phyloP scores from a whole-genome alignment of 805 yeast genomes.

The Ascoidea asiatica region DNA sequence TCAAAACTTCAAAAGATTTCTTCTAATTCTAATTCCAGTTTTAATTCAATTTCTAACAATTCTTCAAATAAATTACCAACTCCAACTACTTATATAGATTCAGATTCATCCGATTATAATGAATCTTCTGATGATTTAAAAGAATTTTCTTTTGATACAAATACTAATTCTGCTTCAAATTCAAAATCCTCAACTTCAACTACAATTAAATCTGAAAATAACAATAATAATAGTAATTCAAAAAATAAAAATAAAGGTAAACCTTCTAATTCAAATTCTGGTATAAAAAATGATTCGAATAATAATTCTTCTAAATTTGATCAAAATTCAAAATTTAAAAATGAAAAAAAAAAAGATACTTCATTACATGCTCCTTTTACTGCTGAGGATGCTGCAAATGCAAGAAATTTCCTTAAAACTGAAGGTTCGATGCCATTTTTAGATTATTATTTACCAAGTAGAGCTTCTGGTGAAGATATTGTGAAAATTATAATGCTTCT shows the following conservation, averaged over 20 bases:
- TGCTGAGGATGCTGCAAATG: constrained; percentile 30
- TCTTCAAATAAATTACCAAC: too few species aligned
- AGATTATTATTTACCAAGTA: constrained; percentile 45
- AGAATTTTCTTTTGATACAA: background rate
- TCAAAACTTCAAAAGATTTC: background rate
- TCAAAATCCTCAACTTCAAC: background rate
- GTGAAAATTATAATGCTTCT: constrained; percentile 41
- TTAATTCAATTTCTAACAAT: background rate
- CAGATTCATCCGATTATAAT: too few species aligned
- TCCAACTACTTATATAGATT: background rate
- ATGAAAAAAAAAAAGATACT: constrained; percentile 17
- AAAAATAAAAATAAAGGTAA: constrained; percentile 9
- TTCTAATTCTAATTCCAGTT: background rate
- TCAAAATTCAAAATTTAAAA: background rate
- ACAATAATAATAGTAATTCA: constrained; percentile 8
- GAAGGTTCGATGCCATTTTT: constrained; percentile 51
- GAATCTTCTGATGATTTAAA: too few species aligned
- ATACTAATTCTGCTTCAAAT: background rate
- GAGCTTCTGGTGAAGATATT: constrained; percentile 45
- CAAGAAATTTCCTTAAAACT: constrained; percentile 39
- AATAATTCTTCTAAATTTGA: background rate
- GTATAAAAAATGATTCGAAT: constrained; percentile 2
- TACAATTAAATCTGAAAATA: background rate
- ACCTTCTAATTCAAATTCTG: constrained; percentile 8
- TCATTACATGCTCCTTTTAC: constrained; percentile 21